phyloP scores from a whole-genome alignment of 495 filamentous ascomycete genomes.

The Venustampulla echinocandica region DNA sequence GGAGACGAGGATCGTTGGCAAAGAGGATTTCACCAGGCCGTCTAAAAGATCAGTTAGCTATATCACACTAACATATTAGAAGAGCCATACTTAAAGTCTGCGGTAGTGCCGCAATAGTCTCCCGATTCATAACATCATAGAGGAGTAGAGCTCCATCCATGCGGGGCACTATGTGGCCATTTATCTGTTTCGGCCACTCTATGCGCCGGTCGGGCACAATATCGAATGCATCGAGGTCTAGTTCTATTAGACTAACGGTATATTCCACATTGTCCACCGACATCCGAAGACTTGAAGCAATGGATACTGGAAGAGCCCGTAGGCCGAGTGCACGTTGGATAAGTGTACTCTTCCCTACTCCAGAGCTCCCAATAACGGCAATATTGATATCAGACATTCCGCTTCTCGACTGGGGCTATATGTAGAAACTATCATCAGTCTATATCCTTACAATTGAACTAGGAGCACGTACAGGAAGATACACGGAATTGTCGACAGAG shows the following conservation, averaged over 20 bases:
- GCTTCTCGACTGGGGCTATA: conserved; percentile 22
- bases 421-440: conserved; percentile 1
- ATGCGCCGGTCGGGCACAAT: conserved; percentile 59
- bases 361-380: conserved; percentile 70
- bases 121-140: conserved; percentile 73
- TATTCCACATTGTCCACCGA: conserved; percentile 68
- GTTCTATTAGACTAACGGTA: conserved; percentile 72
- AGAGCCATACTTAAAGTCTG: conserved; percentile 60
- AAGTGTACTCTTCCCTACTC: conserved; percentile 85
- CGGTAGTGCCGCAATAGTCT: conserved; percentile 58
- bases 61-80: neutral
- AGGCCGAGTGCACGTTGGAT: conserved; percentile 72
- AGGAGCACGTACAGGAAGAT: conserved; percentile 23
- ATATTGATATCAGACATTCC: conserved; percentile 66
- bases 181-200: conserved; percentile 66
- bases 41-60: conserved; percentile 37
- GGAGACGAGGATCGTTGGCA: conserved; percentile 71
- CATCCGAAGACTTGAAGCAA: conserved; percentile 57
- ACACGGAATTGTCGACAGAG: conserved; percentile 25
- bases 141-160: conserved; percentile 79
- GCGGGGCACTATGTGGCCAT: conserved; percentile 54
- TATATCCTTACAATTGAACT: neutral
- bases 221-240: conserved; percentile 58
- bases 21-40: conserved; percentile 52
- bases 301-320: conserved; percentile 43